phyloP scores from a whole-genome alignment of 2,329 filamentous ascomycete genomes.

The Aureobasidium sp. region DNA sequence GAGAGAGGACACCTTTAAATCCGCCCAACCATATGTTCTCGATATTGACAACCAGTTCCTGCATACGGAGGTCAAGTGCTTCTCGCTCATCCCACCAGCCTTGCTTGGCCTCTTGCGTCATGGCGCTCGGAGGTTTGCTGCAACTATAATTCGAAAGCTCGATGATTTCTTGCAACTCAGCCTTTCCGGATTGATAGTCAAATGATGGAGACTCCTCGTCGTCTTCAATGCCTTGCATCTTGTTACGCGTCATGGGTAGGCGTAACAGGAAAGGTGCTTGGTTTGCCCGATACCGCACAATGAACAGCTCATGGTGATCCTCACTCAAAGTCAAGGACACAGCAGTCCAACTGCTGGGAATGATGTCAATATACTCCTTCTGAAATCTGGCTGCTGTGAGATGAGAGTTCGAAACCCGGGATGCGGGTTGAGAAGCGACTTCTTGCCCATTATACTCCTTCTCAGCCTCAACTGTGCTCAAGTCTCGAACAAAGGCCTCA shows the following conservation, averaged over 20 bases:
- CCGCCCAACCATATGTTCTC: slow-evolving; percentile 93
- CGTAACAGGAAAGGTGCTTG: slow-evolving; percentile 78
- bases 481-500: slow-evolving; percentile 8
- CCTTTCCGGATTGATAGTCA: slow-evolving; percentile 70
- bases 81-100: slow-evolving; percentile 89
- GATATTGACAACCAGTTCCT: slow-evolving; percentile 72
- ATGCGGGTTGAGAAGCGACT: not conserved
- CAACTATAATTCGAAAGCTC: slow-evolving; percentile 74
- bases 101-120: slow-evolving; percentile 64
- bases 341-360: slow-evolving; percentile 76
- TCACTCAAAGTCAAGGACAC: slow-evolving; percentile 81
- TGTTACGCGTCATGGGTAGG: slow-evolving; percentile 75
- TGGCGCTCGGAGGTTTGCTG: slow-evolving; percentile 65
- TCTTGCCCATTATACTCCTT: not conserved
- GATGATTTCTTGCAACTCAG: slow-evolving; percentile 78
- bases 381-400: slow-evolving; percentile 53
- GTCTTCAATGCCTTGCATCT: slow-evolving; percentile 65
- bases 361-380: slow-evolving; percentile 73
- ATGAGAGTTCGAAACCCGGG: not conserved
- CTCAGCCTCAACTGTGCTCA: slow-evolving; percentile 4
- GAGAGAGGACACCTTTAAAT: slow-evolving; percentile 89
- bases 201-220: slow-evolving; percentile 58
- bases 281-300: slow-evolving; percentile 73
- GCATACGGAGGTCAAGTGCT: slow-evolving; percentile 67
- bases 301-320: slow-evolving; percentile 72